Base-by-base conservation (phyloP, 345 rosid species). In the Anacardium occidentale region DNA sequence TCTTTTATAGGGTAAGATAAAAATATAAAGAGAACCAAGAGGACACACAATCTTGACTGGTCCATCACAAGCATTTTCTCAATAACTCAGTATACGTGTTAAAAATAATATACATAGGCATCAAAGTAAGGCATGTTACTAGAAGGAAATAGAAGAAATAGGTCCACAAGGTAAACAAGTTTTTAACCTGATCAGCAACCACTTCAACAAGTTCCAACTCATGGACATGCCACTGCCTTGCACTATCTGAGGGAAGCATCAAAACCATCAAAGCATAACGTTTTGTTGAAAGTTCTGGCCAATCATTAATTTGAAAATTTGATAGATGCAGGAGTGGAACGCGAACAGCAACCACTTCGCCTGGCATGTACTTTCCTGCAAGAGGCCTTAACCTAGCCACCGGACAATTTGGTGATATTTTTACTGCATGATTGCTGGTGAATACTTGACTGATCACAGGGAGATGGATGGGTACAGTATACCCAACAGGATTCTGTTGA, bases 171-270 rank as follows among this genome's bases (percentile, higher is more conserved):
- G 61, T 40, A 24, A 62, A 21, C 29, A 68, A 54, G 54, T 75
- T 62, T 62, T 29, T 62, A 74, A 89, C 99, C 97, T 95, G 99
- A 79, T 95, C 97, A 76, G 99, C 98, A 47, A 96, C 98, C 1
- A 93, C 99, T 96, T 96, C 99, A 57, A 96, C 98, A 51, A 96
- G 93, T 77, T 96, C 99, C 86, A 96, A 74, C 85, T 96, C 97
- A 70, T 96, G 94, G 69, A 88, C 86, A 83, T 91, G 99, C 99
- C 99, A 96, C 72, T 93, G 96, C 81, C 99, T 88, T 0, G 99
- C 98, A 85, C 98, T 96, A 79, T 96, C 94, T 6, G 98, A 91
- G 32, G 99, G 98, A 67, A 93, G 98, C 94, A 93, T 91, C 83
- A 96, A 81, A 24, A 96, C 99, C 99, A 93, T 90, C 79, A 96